phyloP scores from a whole-genome alignment of 2,329 filamentous ascomycete genomes.

The Penicillium aurantiogriseum region DNA sequence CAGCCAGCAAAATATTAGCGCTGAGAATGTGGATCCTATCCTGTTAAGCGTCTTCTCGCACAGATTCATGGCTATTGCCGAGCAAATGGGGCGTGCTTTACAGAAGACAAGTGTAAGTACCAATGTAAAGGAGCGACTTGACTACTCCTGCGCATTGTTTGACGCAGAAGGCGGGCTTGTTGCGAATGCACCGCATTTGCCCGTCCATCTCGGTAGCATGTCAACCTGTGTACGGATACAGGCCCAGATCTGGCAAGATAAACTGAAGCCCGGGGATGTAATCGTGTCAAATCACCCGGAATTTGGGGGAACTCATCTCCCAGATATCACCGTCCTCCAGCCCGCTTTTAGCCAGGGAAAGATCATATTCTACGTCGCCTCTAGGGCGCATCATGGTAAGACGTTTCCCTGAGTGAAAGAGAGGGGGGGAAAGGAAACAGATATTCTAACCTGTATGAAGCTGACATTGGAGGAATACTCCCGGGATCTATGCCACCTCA shows the following conservation, averaged over 20 bases:
- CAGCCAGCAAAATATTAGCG: constrained; percentile 31
- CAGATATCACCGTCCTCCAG: constrained; percentile 75
- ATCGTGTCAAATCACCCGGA: constrained; percentile 77
- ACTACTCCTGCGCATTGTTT: constrained; percentile 79
- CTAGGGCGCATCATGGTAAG: constrained; percentile 64
- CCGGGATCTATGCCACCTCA: constrained; percentile 75
- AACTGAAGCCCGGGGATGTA: constrained; percentile 71
- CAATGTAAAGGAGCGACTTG: constrained; percentile 80
- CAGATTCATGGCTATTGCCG: constrained; percentile 81
- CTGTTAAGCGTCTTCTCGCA: constrained; percentile 77
- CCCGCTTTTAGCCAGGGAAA: constrained; percentile 71
- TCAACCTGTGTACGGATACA: constrained; percentile 74
- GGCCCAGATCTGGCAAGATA: constrained; percentile 70
- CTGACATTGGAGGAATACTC: constrained; percentile 70
- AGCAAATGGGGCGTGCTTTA: constrained; percentile 76
- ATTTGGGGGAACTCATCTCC: constrained; percentile 79
- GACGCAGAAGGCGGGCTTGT: constrained; percentile 71
- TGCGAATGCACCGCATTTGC: constrained; percentile 66
- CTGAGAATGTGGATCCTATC: constrained; percentile 67
- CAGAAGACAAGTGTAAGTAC: constrained; percentile 69
- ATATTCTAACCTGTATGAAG: constrained; percentile 9
- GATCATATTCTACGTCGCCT: constrained; percentile 77
- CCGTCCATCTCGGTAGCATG: constrained; percentile 77
- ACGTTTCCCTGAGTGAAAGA: constrained; percentile 37
- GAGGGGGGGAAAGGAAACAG: too few species aligned